phyloP scores from a whole-genome alignment of 163 green algal genomes.

The Scenedesmus sp. region DNA sequence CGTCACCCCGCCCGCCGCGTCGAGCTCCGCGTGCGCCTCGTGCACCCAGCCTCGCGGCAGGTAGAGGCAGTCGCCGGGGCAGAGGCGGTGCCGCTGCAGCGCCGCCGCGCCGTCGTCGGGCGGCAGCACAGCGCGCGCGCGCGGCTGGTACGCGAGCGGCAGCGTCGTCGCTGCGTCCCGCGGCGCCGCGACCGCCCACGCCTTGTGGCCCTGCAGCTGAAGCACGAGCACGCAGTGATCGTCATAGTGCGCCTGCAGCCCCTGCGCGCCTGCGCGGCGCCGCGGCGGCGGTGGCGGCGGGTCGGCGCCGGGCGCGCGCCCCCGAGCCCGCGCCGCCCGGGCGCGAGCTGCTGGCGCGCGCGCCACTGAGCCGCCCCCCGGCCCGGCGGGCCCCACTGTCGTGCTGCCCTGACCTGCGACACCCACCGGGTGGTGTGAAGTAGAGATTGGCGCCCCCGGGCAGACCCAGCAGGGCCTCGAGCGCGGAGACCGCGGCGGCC shows the following conservation, averaged over 20 bases:
- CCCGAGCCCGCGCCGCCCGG: no score
- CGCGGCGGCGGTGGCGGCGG: no score
- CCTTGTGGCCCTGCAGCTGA: slow-evolving; percentile 51
- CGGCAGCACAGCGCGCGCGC: not conserved
- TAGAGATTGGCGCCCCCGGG: slow-evolving; percentile 52
- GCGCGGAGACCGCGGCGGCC: not conserved
- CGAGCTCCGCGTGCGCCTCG: slow-evolving; percentile 8
- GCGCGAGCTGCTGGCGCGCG: no score
- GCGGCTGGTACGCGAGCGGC: slow-evolving; percentile 44
- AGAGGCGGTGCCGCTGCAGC: slow-evolving; percentile 7
- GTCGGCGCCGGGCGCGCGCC: no score
- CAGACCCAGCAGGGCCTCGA: slow-evolving; percentile 38
- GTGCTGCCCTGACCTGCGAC: no score
- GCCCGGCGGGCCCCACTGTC: no score
- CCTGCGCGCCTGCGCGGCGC: slow-evolving; percentile 48
- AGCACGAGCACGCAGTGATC: slow-evolving; percentile 57
- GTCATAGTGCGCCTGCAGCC: slow-evolving; percentile 54
- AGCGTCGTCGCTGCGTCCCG: slow-evolving; percentile 9
- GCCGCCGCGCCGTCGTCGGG: not conserved
- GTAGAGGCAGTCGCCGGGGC: slow-evolving; percentile 30
- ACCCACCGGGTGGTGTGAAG: slow-evolving; percentile 49
- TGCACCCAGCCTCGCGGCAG: slow-evolving; percentile 45
- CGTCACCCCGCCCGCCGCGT: not conserved
- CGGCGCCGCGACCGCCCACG: slow-evolving; percentile 48
- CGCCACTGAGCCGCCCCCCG: no score